A percentile compares a stretch with the other conserved stretches of the same genome.
Conservation (phyloP, 495 filamentous ascomycete species). For the Aspergillus baeticus region DNA sequence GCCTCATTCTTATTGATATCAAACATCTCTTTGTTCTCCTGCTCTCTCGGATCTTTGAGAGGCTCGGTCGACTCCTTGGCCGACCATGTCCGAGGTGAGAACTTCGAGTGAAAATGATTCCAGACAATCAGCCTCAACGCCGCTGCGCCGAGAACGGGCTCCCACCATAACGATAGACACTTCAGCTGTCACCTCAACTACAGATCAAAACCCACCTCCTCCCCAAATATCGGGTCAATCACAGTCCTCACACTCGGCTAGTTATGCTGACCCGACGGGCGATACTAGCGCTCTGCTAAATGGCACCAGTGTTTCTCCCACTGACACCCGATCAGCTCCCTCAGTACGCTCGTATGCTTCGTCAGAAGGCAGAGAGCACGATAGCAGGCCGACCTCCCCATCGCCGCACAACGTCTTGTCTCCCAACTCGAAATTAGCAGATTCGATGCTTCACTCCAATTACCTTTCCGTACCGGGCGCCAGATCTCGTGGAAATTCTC, state of each 20-base stretch:
- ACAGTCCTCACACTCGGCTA: conserved; percentile 45
- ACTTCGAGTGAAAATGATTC: conserved; percentile 26
- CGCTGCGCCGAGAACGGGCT: conserved; percentile 46
- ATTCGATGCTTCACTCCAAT: conserved; percentile 46
- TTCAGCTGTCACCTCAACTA: conserved; percentile 54
- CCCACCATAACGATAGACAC: conserved; percentile 79
- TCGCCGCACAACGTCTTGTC: conserved; percentile 89
- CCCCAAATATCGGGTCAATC: conserved; percentile 34
- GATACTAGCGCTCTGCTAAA: conserved; percentile 41
- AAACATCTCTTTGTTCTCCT: conserved; percentile 14
- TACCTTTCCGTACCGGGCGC: conserved; percentile 62
- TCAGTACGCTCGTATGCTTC: conserved; percentile 59
- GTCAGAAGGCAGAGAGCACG: conserved; percentile 70
- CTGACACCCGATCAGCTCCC: conserved; percentile 56
- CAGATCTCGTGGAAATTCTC: conserved; percentile 63
- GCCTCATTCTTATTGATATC: conserved; percentile 25
- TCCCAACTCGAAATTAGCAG: conserved; percentile 52
- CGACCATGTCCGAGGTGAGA: conserved; percentile 36
- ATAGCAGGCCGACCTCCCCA: conserved; percentile 81
- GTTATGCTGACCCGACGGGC: conserved; percentile 37
- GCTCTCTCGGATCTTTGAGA: conserved; percentile 13
- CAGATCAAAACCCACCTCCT: conserved; percentile 23
- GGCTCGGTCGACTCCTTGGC: conserved; percentile 12
- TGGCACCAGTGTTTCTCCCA: conserved; percentile 49
- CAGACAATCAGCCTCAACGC: conserved; percentile 26